Base-by-base conservation (phyloP, 352 stramenopile species). In the Elongisporangium undulatum region DNA sequence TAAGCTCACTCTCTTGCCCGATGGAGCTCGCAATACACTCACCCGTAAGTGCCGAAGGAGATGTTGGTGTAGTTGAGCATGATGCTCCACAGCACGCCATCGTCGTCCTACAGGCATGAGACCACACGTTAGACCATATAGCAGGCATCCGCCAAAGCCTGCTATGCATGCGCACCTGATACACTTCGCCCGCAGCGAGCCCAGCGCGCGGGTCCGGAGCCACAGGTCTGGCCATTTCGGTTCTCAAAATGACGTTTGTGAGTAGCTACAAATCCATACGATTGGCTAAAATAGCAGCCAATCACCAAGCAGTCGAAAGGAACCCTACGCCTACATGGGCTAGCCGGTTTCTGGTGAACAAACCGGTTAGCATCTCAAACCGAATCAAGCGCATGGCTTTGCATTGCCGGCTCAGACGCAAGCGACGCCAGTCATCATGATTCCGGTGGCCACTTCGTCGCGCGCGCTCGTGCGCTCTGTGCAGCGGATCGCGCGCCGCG, bases 51-150 rank as follows among this genome's bases (percentile, higher is more conserved):
- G 29, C 72, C 72, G 54, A 68, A 81, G 23, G 72, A 81, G 49
- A 81, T 76, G 64, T 81, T 69, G 48, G 72, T 77, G 53, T 75
- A 76, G 58, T 77, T 81, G 64, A 81, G 72, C 72, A 78, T 75
- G 48, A 77, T 72, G 52, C 57, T 76, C 72, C 72, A 81, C 20
- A 61, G 41, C 6, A 73, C 58, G 26, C 68, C 64, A 55, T 68
- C 53, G 10, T 48, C 66, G 38, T 77, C 72, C 69, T 80, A 23
- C 0, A 34, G 17, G 55, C 34, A 45, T 3, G 17, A 1, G 4
- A 3, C 10, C 34, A 8, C 3, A 17, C 34, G 0, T 17, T 10
- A 45, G 26, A 17, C 1, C 17, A 3, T 1, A 45, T 17, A 17
- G 10, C 34, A 45, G 4, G 34, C 10, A 17, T 17, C 34, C 5